phyloP scores from a whole-genome alignment of 176 grass and related monocot species.

The Rhynchospora breviuscula region DNA sequence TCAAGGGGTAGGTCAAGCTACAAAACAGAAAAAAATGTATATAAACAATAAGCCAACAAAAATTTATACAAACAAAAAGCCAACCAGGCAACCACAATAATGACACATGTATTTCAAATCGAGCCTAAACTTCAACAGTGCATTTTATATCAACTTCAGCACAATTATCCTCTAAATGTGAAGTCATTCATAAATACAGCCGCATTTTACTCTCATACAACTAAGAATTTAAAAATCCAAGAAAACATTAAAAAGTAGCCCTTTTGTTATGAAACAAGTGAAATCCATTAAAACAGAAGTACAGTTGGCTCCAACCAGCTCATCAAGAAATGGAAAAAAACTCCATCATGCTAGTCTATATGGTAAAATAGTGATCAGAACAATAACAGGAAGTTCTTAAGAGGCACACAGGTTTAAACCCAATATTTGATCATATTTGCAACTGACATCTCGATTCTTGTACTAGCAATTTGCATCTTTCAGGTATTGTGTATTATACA shows the following conservation, averaged over 20 bases:
- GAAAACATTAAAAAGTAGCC: not conserved
- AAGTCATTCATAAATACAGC: not conserved
- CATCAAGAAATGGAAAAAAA: not conserved
- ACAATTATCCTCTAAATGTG: not conserved
- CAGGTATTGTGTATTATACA: not conserved
- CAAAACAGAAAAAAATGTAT: not conserved
- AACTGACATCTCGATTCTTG: not conserved
- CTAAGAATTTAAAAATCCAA: not conserved
- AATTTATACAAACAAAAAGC: too few relatives aligned
- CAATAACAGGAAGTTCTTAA: not conserved
- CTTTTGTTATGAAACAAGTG: not conserved
- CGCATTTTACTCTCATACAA: not conserved
- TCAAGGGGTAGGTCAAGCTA: conserved; percentile 96
- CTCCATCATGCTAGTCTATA: conserved; percentile 1
- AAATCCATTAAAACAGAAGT: not conserved
- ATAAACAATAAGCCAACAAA: conserved; percentile 2
- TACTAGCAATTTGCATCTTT: conserved; percentile 1
- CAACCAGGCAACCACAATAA: not conserved
- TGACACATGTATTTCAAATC: not conserved
- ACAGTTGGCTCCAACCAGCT: not conserved
- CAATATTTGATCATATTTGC: conserved; percentile 4
- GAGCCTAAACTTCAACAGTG: not conserved
- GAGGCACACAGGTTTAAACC: not conserved
- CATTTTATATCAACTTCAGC: not conserved
- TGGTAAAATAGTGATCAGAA: not conserved